Percentiles rank a stretch among this genome's conserved stretches.
These are phyloP conservation scores for Pseudogymnoascus sp. DNA, from an alignment of 2,329 filamentous ascomycete genomes.

Conservation along the genomic window DNA sequence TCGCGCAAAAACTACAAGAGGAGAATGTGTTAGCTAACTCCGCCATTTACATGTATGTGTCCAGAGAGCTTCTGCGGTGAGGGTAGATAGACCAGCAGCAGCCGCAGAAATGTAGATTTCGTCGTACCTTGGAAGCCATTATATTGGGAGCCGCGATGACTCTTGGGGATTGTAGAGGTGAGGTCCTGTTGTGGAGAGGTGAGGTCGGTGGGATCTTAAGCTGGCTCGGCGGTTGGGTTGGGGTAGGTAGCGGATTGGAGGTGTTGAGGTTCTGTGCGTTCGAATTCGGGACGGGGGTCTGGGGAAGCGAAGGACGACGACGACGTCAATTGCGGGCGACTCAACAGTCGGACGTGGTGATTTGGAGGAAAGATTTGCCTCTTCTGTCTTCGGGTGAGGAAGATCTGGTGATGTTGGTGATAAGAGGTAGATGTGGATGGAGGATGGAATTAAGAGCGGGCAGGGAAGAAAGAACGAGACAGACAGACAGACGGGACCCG, in stretches of 20 bases:
- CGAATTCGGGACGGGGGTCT: not conserved
- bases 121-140: slow-evolving; percentile 32
- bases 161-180: not conserved
- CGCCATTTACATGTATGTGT: slow-evolving; percentile 1
- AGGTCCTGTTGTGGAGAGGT: not conserved
- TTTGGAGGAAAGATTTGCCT: not conserved
- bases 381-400: not conserved
- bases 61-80: not conserved
- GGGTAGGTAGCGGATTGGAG: not conserved
- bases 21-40: not conserved
- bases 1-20: slow-evolving; percentile 66
- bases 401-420: not conserved
- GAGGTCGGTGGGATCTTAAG: not conserved
- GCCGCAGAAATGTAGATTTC: not conserved
- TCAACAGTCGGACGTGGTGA: not conserved
- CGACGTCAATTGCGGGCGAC: slow-evolving; percentile 1
- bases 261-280: slow-evolving; percentile 8
- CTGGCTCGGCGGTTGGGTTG: slow-evolving; percentile 1
- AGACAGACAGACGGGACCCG: not conserved
- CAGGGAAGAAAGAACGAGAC: not conserved
- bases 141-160: slow-evolving; percentile 14
- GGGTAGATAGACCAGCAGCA: not conserved
- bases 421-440: not conserved
- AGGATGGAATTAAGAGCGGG: not conserved
- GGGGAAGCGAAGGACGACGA: slow-evolving; percentile 2